A percentile compares a stretch with the other conserved stretches of the same genome.
Conservation (phyloP, 2,329 filamentous ascomycete species). For the Talaromyces piceae region DNA sequence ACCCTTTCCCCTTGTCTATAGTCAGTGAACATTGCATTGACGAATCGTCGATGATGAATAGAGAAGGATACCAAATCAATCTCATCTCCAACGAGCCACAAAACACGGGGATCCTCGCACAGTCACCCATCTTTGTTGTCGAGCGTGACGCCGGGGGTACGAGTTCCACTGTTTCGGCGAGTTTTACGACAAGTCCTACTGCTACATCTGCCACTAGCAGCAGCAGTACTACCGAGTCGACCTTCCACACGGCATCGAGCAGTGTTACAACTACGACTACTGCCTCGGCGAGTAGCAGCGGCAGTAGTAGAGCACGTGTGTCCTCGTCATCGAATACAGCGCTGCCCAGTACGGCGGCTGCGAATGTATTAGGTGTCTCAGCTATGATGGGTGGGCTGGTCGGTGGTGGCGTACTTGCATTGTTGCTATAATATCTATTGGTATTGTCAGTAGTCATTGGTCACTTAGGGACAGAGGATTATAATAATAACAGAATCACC, state of each 20-base stretch:
- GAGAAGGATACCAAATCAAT: slow-evolving; percentile 37
- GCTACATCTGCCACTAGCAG: slow-evolving; percentile 13
- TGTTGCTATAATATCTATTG: neutral
- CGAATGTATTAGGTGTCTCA: slow-evolving; percentile 18
- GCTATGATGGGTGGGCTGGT: slow-evolving; percentile 19
- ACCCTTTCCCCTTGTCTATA: neutral
- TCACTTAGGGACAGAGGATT: neutral
- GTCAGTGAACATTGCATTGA: too few relatives aligned
- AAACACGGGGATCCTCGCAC: slow-evolving; percentile 36
- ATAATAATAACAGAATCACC: neutral
- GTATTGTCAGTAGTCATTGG: neutral
- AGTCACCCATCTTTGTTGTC: slow-evolving; percentile 31
- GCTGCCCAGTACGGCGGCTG: slow-evolving; percentile 20
- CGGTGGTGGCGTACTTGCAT: slow-evolving; percentile 4
- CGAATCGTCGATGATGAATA: slow-evolving; percentile 5
- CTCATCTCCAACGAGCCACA: slow-evolving; percentile 25
- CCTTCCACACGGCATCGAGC: slow-evolving; percentile 14
- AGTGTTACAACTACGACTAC: slow-evolving; percentile 18
- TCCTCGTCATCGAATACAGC: slow-evolving; percentile 15
- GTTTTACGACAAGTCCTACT: slow-evolving; percentile 14
- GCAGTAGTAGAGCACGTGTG: too few relatives aligned
- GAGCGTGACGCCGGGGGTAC: slow-evolving; percentile 2
- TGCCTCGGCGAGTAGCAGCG: slow-evolving; percentile 7
- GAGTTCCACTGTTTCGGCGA: slow-evolving; percentile 13
- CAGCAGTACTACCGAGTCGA: slow-evolving; percentile 4